phyloP scores from a whole-genome alignment of 2,329 filamentous ascomycete species.

The Trichoderma atrobrunneum region DNA sequence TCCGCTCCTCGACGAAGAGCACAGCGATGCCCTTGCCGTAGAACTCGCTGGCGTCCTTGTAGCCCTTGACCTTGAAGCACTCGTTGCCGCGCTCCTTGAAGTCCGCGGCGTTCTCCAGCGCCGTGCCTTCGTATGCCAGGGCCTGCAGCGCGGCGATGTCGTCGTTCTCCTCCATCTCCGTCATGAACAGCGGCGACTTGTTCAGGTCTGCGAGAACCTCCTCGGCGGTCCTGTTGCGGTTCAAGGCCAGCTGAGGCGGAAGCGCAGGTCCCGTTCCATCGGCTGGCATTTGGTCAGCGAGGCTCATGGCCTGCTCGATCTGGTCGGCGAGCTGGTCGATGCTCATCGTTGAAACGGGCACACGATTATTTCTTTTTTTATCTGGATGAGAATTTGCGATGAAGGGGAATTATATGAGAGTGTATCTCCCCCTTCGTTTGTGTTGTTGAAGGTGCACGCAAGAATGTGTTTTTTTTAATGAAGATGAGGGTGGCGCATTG shows the following conservation, averaged over 20 bases:
- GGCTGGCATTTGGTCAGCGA: conserved; percentile 17
- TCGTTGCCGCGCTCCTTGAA: conserved; percentile 96
- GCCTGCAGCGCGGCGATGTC: conserved; percentile 85
- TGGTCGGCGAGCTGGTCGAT: conserved; percentile 45
- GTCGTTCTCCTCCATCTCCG: conserved; percentile 79
- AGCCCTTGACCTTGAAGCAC: conserved; percentile 69
- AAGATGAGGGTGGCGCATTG: neutral
- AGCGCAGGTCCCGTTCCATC: conserved; percentile 42
- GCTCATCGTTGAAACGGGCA: conserved; percentile 29
- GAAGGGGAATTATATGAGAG: neutral
- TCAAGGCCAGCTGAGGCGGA: conserved; percentile 43
- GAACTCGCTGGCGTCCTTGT: conserved; percentile 83
- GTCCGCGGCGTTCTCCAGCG: conserved; percentile 74
- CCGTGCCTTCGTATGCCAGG: conserved; percentile 87
- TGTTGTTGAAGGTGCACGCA: neutral
- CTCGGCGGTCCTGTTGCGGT: conserved; percentile 48
- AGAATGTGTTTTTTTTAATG: neutral
- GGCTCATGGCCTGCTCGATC: conserved; percentile 36
- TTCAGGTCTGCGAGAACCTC: conserved; percentile 58
- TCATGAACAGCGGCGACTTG: conserved; percentile 88
- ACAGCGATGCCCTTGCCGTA: conserved; percentile 84
- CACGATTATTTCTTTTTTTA: neutral
- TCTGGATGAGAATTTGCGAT: neutral
- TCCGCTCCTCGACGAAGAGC: conserved; percentile 61
- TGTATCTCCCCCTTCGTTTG: neutral